phyloP scores from a whole-genome alignment of 768 basidiomycete genomes.

The Pholiota conissans region DNA sequence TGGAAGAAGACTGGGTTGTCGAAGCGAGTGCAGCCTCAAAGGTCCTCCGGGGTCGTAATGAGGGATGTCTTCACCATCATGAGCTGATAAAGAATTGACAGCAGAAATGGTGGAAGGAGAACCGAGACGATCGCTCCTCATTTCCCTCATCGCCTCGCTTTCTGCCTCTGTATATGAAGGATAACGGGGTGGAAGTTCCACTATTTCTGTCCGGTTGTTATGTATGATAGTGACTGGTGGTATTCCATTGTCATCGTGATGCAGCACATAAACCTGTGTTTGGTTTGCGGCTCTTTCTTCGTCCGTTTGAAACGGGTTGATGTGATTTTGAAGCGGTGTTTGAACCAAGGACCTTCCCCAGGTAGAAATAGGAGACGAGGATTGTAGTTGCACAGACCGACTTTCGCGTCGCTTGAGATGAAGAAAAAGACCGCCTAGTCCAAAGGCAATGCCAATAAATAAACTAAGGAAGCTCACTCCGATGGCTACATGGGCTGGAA shows the following conservation, averaged over 20 bases:
- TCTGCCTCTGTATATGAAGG: constrained; percentile 20
- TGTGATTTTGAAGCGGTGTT: not conserved
- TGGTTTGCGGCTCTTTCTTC: constrained; percentile 14
- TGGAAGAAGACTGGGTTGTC: not conserved
- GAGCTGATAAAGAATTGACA: not conserved
- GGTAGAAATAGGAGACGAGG: too few species aligned
- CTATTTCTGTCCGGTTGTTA: constrained; percentile 51
- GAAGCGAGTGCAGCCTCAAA: not conserved
- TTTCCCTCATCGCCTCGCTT: constrained; percentile 8
- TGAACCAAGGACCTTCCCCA: too few species aligned
- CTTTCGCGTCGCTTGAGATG: not conserved
- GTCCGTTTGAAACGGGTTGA: constrained; percentile 10
- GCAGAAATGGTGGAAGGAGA: not conserved
- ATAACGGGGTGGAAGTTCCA: constrained; percentile 61
- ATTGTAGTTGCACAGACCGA: not conserved
- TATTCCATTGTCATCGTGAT: constrained; percentile 51
- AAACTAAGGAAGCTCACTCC: constrained; percentile 3
- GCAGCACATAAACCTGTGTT: constrained; percentile 54
- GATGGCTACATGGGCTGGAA: not conserved
- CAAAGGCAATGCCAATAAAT: not conserved
- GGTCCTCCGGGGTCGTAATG: constrained; percentile 5
- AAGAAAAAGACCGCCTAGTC: not conserved
- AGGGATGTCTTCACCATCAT: not conserved
- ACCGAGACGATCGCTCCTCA: not conserved
- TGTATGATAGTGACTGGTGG: constrained; percentile 60